Conservation (phyloP, 441 rosid genomes). For the Pelargonium citronellum region DNA sequence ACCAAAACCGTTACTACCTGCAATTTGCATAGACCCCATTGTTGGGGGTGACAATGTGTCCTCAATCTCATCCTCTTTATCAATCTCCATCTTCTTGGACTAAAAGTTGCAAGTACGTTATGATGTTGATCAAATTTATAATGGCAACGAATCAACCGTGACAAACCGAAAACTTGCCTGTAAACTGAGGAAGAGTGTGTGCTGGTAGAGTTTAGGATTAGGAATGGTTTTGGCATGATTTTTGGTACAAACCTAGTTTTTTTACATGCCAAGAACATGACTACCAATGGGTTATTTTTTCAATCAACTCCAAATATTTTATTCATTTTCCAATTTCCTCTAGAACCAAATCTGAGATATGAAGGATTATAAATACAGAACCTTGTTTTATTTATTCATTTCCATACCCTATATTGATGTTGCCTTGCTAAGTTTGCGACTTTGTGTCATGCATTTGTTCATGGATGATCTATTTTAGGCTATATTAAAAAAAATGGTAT, state of each 20-base stretch:
- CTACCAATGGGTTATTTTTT: background rate
- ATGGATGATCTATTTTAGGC: too few relatives aligned
- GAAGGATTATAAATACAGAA: too few relatives aligned
- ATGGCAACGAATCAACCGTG: constrained; percentile 47
- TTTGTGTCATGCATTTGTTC: too few relatives aligned
- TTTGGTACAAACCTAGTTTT: background rate
- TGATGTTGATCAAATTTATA: constrained; percentile 17
- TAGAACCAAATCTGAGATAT: too few relatives aligned
- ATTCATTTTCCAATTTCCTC: too few relatives aligned
- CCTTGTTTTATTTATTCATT: too few relatives aligned
- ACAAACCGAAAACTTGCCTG: constrained; percentile 54
- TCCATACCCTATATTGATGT: too few relatives aligned
- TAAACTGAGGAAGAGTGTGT: constrained; percentile 31
- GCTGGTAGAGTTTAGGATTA: constrained; percentile 20
- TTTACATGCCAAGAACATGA: constrained; percentile 3
- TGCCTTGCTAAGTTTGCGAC: too few relatives aligned
- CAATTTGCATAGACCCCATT: constrained; percentile 64
- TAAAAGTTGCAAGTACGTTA: constrained; percentile 3
- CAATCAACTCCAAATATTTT: too few relatives aligned
- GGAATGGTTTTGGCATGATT: background rate
- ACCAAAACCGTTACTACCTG: constrained; percentile 66
- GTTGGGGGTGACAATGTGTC: constrained; percentile 52
- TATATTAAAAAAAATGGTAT: too few relatives aligned
- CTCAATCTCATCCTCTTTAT: constrained; percentile 47
- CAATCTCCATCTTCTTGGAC: constrained; percentile 44